Evolutionary conservation across 768 basidiomycete species (phyloP).

Genomic region (Serendipita sp.): DNA sequence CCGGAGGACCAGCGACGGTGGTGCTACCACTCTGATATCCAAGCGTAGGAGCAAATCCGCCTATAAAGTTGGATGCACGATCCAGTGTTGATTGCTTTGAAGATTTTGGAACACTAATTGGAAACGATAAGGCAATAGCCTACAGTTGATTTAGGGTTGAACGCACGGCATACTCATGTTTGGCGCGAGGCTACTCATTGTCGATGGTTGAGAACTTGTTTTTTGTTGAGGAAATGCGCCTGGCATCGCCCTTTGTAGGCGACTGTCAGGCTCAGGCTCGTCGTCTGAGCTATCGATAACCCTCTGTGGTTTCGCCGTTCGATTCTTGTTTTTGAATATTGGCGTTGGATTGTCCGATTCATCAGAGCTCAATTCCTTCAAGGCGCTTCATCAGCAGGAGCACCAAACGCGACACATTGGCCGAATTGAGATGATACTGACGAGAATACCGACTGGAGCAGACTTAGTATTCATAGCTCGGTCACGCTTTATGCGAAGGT

Average conservation of each 20-base stretch:
- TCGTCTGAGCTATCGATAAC: neutral
- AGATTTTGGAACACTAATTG: neutral
- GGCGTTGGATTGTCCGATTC: neutral
- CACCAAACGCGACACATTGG: neutral
- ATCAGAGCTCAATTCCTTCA: neutral
- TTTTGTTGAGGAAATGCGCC: neutral
- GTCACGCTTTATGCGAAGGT: neutral
- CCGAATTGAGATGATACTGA: neutral
- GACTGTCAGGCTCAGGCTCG: neutral
- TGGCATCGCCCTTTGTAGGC: neutral
- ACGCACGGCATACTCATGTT: constrained; percentile 2
- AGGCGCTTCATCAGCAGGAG: neutral
- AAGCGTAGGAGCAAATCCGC: neutral
- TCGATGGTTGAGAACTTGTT: neutral
- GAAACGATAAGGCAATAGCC: too few species aligned
- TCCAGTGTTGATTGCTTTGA: too few species aligned
- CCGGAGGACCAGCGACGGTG: neutral
- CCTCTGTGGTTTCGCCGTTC: neutral
- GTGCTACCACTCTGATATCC: neutral
- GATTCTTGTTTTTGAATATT: neutral
- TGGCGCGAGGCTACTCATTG: neutral
- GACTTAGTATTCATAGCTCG: neutral
- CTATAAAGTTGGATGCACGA: neutral
- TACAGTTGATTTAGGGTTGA: neutral
- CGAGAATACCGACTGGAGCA: neutral